Evolutionary conservation across 176 grass and related monocot species (phyloP), one percentile per base, ranked within the genome.

Genomic region (Rhynchospora breviuscula): DNA sequence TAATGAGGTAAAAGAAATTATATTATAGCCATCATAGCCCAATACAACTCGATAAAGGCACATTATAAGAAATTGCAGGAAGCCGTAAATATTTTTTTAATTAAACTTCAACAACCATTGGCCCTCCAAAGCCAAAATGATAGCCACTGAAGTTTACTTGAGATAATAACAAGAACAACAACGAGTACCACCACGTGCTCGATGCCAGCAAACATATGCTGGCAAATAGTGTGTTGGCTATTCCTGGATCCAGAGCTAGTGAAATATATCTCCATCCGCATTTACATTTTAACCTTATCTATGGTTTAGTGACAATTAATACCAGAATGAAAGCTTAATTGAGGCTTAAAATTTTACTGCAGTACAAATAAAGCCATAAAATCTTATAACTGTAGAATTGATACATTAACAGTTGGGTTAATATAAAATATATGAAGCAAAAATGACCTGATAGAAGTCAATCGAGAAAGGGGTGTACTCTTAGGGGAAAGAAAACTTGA

Each of bases 361-460:
- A 1, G 31, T 21, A 6, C 59, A 61, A 19, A 22, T 19, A 1
- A 61, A 61, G 6, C 17, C n/a, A 17, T 18, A 77, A 77, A 49
- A 77, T n/a, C 72, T 23, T 77, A 22, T 54, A 17, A 31, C 48
- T 26, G 14, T 57, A 57, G 48, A 77, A 11, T 77, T 57, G 6
- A 17, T 47, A 77, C 19, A 47, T 54, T 56, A 54, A 47, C 49
- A 77, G 72, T 31, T 2, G n/a, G n/a, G n/a, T n/a, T n/a, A n/a
- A n/a, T n/a, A 19, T 31, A 77, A 57, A 56, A 31, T 71, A 54
- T 6, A 73, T 77, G 49, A 56, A 77, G 71, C 11, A 77, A 8
- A 56, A 79, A 78, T 84, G 58, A 97, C 94, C 94, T 97, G 94
- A 84, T 97, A 97, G 80, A 94, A 97, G 7, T 92, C 94, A 62